Evolutionary conservation across 2,329 filamentous ascomycete species (phyloP), one percentile per base, ranked within the genome.

Genomic region (Colletotrichum spaethianum): DNA sequence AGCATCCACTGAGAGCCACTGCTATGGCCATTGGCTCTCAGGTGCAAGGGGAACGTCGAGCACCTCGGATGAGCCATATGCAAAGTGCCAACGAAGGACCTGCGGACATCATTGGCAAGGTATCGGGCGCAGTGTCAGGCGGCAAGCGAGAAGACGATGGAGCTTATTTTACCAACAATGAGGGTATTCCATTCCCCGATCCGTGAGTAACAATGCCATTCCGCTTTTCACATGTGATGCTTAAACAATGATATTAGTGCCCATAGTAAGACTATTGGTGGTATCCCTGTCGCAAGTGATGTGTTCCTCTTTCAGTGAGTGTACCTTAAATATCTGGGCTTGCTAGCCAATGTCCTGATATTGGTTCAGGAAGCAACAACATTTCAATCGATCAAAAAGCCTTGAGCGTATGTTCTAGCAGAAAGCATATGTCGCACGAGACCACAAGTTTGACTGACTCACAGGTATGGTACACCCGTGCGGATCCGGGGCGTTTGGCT

Each of bases 301-400:
- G 81, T 84, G 0, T 87, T 87, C 74, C 79, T 89, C 33, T 82
- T 89, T 70, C 86, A 89, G 79, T 74, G 48, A 63, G 60, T 8
- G 20, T 4, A 11, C 16, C 8, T 44, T 61, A 8, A 62, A 42
- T 4, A 33, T 4, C 16, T 4, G 2, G 50, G 3, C 28, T 26
- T 53, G 18, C 16, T 11, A 9, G 4, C 8, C 18, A 40, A 46
- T 2, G 7, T 20, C 11, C 11, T 33, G 11, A 33, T 11, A 3
- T 28, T 11, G 33, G 23, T 31, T 16, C 26, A 77, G 70, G 52
- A 88, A 88, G 78, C 86, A 88, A 78, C 86, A 88, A 78, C 82
- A 83, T 23, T 89, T 89, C 81, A 89, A 89, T 73, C 82, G 87
- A n/a, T 86, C 84, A n/a, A 88, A 88, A 79, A 84, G 82, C 50